Conservation (phyloP, 2,329 filamentous ascomycete genomes). For the Amphichorda felina region DNA sequence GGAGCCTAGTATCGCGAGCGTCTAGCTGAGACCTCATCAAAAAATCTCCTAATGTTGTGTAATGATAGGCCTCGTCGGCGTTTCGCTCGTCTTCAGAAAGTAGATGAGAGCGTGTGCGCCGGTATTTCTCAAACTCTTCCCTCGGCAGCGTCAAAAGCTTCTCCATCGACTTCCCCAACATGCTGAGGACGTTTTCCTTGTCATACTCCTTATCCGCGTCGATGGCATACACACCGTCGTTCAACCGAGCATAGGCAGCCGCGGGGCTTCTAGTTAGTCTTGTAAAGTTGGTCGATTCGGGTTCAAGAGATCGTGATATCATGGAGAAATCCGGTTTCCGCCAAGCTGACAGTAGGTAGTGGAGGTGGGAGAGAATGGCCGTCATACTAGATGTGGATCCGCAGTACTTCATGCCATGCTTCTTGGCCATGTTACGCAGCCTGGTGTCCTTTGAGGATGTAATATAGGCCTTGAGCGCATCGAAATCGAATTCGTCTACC, state of each 20-base stretch:
- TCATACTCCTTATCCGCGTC: conserved; percentile 94
- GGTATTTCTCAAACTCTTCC: conserved; percentile 76
- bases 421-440: conserved; percentile 55
- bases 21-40: conserved; percentile 93
- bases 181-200: conserved; percentile 72
- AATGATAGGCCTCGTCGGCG: conserved; percentile 73
- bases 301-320: conserved; percentile 55
- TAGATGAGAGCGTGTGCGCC: conserved; percentile 53
- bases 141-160: conserved; percentile 80
- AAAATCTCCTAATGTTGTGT: conserved; percentile 75
- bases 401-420: conserved; percentile 66
- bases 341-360: conserved; percentile 81
- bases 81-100: conserved; percentile 61
- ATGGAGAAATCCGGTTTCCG: conserved; percentile 55
- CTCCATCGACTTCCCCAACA: conserved; percentile 92
- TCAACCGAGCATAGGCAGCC: conserved; percentile 71
- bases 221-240: conserved; percentile 82
- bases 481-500: conserved; percentile 82
- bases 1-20: conserved; percentile 73
- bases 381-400: conserved; percentile 98
- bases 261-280: conserved; percentile 59
- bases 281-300: conserved; percentile 57
- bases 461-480: conserved; percentile 73
- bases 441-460: conserved; percentile 78
- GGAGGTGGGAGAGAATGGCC: conserved; percentile 74